A percentile compares a stretch with the other conserved stretches of the same genome.
phyloP scores from a whole-genome alignment of 1,139 yeast genomes.

The Suhomyces bolitotheri region DNA sequence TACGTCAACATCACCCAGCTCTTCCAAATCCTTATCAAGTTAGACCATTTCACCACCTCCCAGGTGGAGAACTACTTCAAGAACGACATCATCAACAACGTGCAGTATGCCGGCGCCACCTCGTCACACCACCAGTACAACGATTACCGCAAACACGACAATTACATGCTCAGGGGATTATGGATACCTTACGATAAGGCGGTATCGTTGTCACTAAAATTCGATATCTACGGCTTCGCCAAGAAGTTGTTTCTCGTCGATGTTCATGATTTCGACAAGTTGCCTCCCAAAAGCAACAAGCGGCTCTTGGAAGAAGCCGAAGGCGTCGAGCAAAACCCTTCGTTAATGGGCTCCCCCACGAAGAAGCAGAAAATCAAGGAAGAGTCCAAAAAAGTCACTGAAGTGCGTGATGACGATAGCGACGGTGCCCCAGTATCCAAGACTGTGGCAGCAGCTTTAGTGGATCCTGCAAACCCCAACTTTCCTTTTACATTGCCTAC shows the following conservation, averaged over 20 bases:
- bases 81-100: slow-evolving; percentile 36
- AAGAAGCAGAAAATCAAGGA: slow-evolving; percentile 4
- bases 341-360: slow-evolving; percentile 14
- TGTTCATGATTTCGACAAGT: slow-evolving; percentile 46
- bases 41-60: slow-evolving; percentile 26
- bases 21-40: slow-evolving; percentile 32
- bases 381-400: slow-evolving; percentile 1
- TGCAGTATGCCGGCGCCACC: slow-evolving; percentile 31
- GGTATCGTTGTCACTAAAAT: slow-evolving; percentile 39
- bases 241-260: slow-evolving; percentile 45
- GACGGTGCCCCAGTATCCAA: slow-evolving; percentile 1
- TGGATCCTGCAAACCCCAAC: slow-evolving; percentile 17
- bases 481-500: slow-evolving; percentile 25
- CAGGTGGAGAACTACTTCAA: slow-evolving; percentile 34
- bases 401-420: not conserved
- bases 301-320: slow-evolving; percentile 18
- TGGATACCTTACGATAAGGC: slow-evolving; percentile 52
- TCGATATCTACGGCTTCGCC: slow-evolving; percentile 43
- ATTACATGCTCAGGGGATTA: slow-evolving; percentile 32
- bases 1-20: slow-evolving; percentile 44
- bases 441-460: not conserved
- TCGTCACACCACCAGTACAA: slow-evolving; percentile 20
- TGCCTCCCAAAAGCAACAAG: slow-evolving; percentile 35
- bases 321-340: slow-evolving; percentile 15
- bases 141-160: slow-evolving; percentile 33